Evolutionary conservation across 768 basidiomycete species (phyloP).

Genomic region (Saitozyma sp.): DNA sequence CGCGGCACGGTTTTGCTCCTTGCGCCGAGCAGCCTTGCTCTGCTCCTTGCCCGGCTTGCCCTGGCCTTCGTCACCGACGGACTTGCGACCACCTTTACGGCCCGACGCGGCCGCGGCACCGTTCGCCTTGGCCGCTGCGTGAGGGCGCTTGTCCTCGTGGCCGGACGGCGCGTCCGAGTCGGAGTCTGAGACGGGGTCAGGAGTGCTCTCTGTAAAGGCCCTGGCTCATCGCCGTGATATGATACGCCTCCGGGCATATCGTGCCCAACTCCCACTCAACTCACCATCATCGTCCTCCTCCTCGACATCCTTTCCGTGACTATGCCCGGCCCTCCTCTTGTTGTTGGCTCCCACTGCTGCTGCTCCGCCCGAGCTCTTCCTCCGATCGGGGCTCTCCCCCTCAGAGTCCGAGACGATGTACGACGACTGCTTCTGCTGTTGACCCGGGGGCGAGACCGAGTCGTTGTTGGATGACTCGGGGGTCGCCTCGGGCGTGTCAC

Average conservation of each 20-base stretch:
- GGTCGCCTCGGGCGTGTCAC: conserved; percentile 39
- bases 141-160: conserved; percentile 41
- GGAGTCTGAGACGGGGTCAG: conserved; percentile 17
- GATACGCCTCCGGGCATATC: too few relatives aligned
- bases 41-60: conserved; percentile 22
- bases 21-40: conserved; percentile 64
- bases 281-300: conserved; percentile 20
- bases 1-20: conserved; percentile 95
- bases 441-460: conserved; percentile 14
- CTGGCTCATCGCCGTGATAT: conserved; percentile 8
- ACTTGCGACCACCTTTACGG: conserved; percentile 37
- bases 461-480: conserved; percentile 28
- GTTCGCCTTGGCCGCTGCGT: conserved; percentile 19
- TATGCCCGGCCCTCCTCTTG: conserved; percentile 21
- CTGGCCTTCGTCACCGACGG: conserved; percentile 18
- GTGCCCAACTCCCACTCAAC: too few relatives aligned
- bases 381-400: neutral
- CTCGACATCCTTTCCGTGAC: conserved; percentile 8
- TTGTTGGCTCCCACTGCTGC: conserved; percentile 5
- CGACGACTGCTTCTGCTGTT: neutral
- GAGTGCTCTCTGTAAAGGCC: neutral
- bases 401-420: conserved; percentile 25
- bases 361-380: neutral
- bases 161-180: conserved; percentile 29
- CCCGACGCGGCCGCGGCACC: conserved; percentile 11